Evolutionary conservation across 306 rosid species (phyloP).

Genomic region (Inga leiocalycina): DNA sequence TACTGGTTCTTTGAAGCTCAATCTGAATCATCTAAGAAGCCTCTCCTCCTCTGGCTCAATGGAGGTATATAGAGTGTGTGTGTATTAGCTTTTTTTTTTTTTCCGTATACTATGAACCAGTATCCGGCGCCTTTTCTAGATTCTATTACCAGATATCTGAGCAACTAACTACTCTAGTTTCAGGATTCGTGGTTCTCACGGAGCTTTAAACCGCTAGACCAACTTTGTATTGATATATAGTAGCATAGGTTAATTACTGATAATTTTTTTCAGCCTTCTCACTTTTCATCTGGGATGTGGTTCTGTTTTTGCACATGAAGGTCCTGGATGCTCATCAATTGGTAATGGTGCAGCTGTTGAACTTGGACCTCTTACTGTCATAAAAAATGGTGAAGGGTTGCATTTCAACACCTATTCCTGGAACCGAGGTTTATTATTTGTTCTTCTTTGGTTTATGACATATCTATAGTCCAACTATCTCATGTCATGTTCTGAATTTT

Average conservation of each 20-base stretch:
- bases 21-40: constrained; percentile 48
- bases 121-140: too few relatives aligned
- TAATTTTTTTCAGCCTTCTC: background rate
- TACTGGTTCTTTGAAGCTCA: constrained; percentile 71
- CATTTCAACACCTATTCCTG: constrained; percentile 48
- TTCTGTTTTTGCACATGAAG: constrained; percentile 34
- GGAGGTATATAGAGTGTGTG: constrained; percentile 41
- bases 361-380: constrained; percentile 56
- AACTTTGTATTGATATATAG: background rate
- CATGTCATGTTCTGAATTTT: background rate
- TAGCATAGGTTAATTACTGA: background rate
- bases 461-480: background rate
- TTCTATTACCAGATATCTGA: too few relatives aligned
- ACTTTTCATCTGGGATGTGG: background rate
- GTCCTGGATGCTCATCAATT: constrained; percentile 69
- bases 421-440: constrained; percentile 47
- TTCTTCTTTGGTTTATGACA: background rate
- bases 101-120: too few relatives aligned
- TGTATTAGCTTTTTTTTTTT: too few relatives aligned
- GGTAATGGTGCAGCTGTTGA: constrained; percentile 58
- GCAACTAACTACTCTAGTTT: too few relatives aligned
- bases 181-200: too few relatives aligned
- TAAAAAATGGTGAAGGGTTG: constrained; percentile 50
- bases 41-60: constrained; percentile 67
- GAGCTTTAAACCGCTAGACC: too few relatives aligned